Evolutionary conservation across 164 flowering plant genomes (phyloP), one percentile per base, ranked within the genome.

Genomic region (Houttuynia cordata): DNA sequence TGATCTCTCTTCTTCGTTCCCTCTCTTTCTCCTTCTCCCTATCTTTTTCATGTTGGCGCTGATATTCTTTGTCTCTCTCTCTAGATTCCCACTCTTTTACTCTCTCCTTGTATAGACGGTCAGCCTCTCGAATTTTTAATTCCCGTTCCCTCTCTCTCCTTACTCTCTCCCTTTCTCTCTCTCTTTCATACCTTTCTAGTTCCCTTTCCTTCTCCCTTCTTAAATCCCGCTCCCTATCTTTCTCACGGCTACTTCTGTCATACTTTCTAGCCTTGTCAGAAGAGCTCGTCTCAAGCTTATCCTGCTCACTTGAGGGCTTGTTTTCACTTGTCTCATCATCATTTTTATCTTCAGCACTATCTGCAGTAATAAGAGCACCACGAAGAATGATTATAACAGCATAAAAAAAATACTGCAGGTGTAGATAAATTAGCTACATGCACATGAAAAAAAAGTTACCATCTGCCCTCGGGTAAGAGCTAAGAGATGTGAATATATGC

Each of bases 11-110:
- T 75, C 80, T 81, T 24, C 97, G 64, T 57, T 88, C 86, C 56
- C 87, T 82, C 62, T 86, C 97, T 72, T 81, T 83, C 55, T 94
- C 97, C 77, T 83, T 88, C 76, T 88, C 99, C 66, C 78, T 79
- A 57, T 94, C 96, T 72, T 76, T 86, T 67, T 91, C 99, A 75
- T 78, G 69, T 68, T 75, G 83, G 59, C 96, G 74, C 52, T 80
- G 77, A 65, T 83, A 78, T 64, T 91, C 99, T 72, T 68, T 94
- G 49, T 88, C 97, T 64, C 83, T 83, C 77, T 94, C 99, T 71
- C 94, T 81, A 34, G 80, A 68, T 74, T 94, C 99, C 99, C 97
- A 94, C 50, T 84, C 92, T 75, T 83, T 88, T 37, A 88, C 82
- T 24, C 81, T 82, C 54, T 75, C 83, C 75, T 81, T 86, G 68